Evolutionary conservation across 805 yeast genomes (phyloP).

Genomic region (Yarrowia deformans): DNA sequence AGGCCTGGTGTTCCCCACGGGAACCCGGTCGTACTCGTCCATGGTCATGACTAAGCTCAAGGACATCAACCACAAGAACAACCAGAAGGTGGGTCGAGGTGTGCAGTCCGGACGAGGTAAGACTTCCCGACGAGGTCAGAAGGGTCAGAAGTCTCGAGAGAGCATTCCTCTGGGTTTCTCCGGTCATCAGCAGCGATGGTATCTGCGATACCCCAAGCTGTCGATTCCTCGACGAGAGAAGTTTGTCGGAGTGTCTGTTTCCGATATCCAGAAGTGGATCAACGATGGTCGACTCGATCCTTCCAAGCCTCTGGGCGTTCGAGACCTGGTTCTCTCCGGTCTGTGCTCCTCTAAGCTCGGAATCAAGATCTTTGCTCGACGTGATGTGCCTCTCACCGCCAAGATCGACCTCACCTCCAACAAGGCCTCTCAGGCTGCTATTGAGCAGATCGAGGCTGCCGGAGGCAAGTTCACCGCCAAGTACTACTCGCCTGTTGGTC

Average conservation of each 20-base stretch:
- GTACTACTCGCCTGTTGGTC: slow-evolving; percentile 70
- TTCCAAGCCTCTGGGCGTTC: slow-evolving; percentile 65
- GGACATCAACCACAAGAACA: slow-evolving; percentile 49
- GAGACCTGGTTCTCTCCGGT: slow-evolving; percentile 76
- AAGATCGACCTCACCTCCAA: slow-evolving; percentile 69
- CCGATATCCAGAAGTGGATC: slow-evolving; percentile 72
- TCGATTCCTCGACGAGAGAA: slow-evolving; percentile 47
- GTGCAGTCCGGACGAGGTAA: slow-evolving; percentile 88
- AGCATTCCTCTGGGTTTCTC: slow-evolving; percentile 92
- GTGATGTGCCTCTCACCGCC: slow-evolving; percentile 55
- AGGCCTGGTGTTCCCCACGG: slow-evolving; percentile 20
- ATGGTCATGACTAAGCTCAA: slow-evolving; percentile 37
- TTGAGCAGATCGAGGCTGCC: slow-evolving; percentile 69
- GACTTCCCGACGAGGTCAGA: slow-evolving; percentile 96
- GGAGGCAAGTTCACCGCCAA: slow-evolving; percentile 80
- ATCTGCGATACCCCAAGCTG: slow-evolving; percentile 77
- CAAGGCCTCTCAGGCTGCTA: slow-evolving; percentile 75
- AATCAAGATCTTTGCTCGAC: slow-evolving; percentile 78
- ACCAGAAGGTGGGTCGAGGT: slow-evolving; percentile 92
- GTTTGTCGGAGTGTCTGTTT: slow-evolving; percentile 34
- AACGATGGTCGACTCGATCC: slow-evolving; percentile 68
- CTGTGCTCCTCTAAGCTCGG: slow-evolving; percentile 67
- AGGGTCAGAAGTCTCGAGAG: slow-evolving; percentile 97
- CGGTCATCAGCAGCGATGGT: slow-evolving; percentile 98
- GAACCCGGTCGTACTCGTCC: slow-evolving; percentile 37